phyloP scores from a whole-genome alignment of 768 basidiomycete genomes.

The Cantharellus anzutake region DNA sequence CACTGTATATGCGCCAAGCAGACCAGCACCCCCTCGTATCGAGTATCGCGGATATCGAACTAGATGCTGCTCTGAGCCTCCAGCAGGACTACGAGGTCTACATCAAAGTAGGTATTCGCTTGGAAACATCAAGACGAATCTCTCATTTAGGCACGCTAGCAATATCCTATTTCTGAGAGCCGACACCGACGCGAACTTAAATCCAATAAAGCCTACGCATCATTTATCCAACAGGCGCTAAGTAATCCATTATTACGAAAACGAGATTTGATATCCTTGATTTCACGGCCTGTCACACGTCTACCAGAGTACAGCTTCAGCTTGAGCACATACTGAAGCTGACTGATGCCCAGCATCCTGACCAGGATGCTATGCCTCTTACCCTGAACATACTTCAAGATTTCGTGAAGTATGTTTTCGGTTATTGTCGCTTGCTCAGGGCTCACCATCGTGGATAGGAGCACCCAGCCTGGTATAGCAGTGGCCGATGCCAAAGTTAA shows the following conservation, averaged over 20 bases:
- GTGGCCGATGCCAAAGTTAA: constrained; percentile 85
- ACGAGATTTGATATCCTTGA: constrained; percentile 61
- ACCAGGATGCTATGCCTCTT: constrained; percentile 56
- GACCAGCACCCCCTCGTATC: constrained; percentile 74
- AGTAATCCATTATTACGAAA: constrained; percentile 48
- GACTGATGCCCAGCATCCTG: constrained; percentile 51
- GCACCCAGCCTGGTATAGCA: constrained; percentile 72
- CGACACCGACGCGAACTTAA: constrained; percentile 59
- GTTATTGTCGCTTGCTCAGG: too few species aligned
- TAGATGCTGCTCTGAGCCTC: constrained; percentile 37
- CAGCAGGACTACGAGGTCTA: constrained; percentile 56
- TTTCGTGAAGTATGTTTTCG: constrained; percentile 40
- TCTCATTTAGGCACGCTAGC: constrained; percentile 12
- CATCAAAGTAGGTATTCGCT: constrained; percentile 29
- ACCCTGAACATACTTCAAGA: constrained; percentile 47
- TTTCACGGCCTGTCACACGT: constrained; percentile 77
- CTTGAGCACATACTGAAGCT: constrained; percentile 24
- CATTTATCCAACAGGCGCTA: constrained; percentile 42
- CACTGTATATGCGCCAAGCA: constrained; percentile 60
- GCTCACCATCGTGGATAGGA: too few species aligned
- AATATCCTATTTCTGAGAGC: constrained; percentile 75
- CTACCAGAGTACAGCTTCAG: constrained; percentile 62
- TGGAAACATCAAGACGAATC: background rate
- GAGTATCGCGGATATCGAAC: constrained; percentile 68
- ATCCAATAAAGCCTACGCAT: constrained; percentile 43